phyloP scores from a whole-genome alignment of 257 asterid genomes.

The Verbena officinalis region DNA sequence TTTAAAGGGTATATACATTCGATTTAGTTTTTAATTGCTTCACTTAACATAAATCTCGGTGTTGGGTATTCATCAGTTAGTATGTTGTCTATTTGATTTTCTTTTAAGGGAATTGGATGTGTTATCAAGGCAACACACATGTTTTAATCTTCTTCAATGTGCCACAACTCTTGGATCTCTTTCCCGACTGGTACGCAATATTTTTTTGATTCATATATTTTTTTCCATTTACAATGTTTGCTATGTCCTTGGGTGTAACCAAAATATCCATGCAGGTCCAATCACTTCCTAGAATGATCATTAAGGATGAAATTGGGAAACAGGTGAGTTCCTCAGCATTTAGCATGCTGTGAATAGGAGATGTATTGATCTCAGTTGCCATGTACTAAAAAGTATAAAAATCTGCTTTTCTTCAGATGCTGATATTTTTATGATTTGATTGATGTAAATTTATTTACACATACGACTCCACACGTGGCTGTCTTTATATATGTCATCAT shows the following conservation, averaged over 20 bases:
- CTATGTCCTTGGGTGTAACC: conserved; percentile 30
- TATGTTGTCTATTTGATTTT: no score
- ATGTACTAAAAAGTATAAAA: not conserved
- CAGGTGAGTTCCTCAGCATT: conserved; percentile 52
- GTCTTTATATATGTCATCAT: conserved; percentile 17
- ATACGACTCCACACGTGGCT: conserved; percentile 4
- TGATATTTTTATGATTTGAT: conserved; percentile 11
- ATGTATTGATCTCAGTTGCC: conserved; percentile 21
- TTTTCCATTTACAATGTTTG: no score
- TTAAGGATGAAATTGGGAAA: conserved; percentile 89
- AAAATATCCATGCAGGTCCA: conserved; percentile 68
- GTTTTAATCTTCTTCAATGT: conserved; percentile 85
- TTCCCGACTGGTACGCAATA: conserved; percentile 73
- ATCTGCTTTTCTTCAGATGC: conserved; percentile 6
- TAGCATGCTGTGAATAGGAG: conserved; percentile 21
- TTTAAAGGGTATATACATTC: not conserved
- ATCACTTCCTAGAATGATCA: conserved; percentile 98
- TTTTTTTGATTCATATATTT: not conserved
- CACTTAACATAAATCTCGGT: no score
- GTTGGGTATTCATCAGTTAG: no score
- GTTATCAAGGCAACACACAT: conserved; percentile 86
- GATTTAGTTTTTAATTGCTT: not conserved
- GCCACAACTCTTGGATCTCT: conserved; percentile 96
- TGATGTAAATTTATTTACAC: conserved; percentile 14
- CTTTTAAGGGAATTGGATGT: conserved; percentile 83